Percentiles rank a stretch among this genome's conserved stretches.
Conservation (phyloP, 2,329 filamentous ascomycete species). For the Truncatella angustata region DNA sequence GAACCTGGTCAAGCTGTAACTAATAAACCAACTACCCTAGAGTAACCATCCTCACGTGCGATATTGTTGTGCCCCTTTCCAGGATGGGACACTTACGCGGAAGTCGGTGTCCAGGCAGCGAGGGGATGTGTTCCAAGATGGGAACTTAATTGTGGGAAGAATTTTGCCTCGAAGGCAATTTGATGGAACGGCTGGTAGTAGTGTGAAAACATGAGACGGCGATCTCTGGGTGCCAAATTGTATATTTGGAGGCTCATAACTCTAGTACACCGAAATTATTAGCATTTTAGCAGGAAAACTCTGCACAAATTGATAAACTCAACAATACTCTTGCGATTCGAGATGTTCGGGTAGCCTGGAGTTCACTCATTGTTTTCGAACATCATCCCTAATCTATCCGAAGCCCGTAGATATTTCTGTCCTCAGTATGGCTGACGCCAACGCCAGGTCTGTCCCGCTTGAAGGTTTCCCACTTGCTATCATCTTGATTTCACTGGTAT, state of each 20-base stretch:
- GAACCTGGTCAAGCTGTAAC: background rate
- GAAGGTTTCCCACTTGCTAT: conserved; percentile 2
- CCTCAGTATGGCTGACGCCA: background rate
- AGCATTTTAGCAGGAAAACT: too few species aligned
- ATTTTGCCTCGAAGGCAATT: too few species aligned
- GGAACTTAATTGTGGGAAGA: too few species aligned
- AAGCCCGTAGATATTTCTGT: background rate
- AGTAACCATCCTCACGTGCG: background rate
- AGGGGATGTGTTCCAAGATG: too few species aligned
- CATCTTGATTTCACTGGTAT: background rate
- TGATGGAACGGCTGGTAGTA: too few species aligned
- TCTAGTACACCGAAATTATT: too few species aligned
- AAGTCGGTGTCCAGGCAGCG: too few species aligned
- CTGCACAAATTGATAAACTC: too few species aligned
- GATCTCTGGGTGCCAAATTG: too few species aligned
- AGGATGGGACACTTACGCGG: background rate
- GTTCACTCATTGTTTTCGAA: background rate
- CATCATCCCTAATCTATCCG: background rate
- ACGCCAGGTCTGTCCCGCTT: background rate
- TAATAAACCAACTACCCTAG: too few species aligned
- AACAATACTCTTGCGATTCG: background rate
- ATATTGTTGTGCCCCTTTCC: background rate
- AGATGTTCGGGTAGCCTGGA: background rate
- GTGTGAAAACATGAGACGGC: too few species aligned
- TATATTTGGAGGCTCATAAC: too few species aligned